A percentile compares a stretch with the other conserved stretches of the same genome.
Evolutionary conservation across 1,139 yeast species (phyloP).

Genomic region (Hansenula sp.): DNA sequence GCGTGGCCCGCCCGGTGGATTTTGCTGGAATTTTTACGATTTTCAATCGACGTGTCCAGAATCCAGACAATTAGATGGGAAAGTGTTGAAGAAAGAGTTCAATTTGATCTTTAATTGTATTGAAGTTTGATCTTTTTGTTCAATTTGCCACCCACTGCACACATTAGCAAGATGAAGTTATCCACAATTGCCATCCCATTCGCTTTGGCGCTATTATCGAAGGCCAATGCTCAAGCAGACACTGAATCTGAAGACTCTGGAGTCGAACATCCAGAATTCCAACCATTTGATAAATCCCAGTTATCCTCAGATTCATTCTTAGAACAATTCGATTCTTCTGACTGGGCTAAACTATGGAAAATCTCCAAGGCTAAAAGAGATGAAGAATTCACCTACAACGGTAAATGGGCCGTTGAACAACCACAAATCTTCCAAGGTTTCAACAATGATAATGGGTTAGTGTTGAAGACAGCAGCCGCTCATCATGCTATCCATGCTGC

Average conservation of each 20-base stretch:
- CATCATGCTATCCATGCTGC: conserved; percentile 73
- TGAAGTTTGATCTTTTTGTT: too few relatives aligned
- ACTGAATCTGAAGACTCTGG: background rate
- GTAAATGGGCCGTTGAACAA: conserved; percentile 73
- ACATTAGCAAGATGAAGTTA: conserved; percentile 20
- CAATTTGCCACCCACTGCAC: too few relatives aligned
- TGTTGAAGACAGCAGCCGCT: conserved; percentile 69
- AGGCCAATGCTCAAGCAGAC: conserved; percentile 8
- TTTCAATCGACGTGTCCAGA: too few relatives aligned
- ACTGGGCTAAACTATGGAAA: conserved; percentile 53
- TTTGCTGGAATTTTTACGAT: background rate
- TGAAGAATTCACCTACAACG: conserved; percentile 53
- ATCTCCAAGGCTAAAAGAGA: conserved; percentile 57
- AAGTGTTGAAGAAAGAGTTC: background rate
- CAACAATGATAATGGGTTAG: conserved; percentile 66
- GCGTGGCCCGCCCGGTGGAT: background rate
- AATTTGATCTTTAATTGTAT: background rate
- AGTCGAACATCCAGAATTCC: conserved; percentile 26
- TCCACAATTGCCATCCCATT: conserved; percentile 18
- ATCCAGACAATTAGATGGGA: too few relatives aligned
- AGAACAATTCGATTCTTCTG: conserved; percentile 61
- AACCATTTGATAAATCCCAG: conserved; percentile 29
- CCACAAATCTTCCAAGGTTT: conserved; percentile 53
- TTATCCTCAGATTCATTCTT: conserved; percentile 43
- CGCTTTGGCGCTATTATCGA: conserved; percentile 18